Evolutionary conservation across 2,329 filamentous ascomycete genomes (phyloP), one percentile per base, ranked within the genome.

Genomic region (Epichloe typhina): DNA sequence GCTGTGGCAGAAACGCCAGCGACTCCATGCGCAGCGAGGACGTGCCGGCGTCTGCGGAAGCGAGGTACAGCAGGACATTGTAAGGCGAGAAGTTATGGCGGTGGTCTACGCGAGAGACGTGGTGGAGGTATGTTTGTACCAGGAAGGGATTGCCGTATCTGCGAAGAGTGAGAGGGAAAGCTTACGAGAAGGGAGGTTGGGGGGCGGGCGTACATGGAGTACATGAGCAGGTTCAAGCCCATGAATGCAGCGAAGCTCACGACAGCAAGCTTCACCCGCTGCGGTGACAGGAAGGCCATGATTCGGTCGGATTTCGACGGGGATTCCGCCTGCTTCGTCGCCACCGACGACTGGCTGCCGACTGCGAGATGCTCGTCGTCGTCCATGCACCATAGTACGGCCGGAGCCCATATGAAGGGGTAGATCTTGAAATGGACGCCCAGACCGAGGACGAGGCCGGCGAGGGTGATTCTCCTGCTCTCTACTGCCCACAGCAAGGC

Each of bases 371-470:
- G 66, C 55, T 76, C 74, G 3, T 69, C 74, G 3, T 69, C 69
- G 57, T 87, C 85, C 70, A 91, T 80, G 84, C 84, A 90, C 83
- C 84, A 89, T 5, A 88, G 66, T 41, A 93, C 83, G 3, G 84
- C 82, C 0, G 83, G 80, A 2, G 87, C 91, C 66, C 98, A 98
- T 53, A 98, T 88, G 66, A 97, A 95, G 0, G 93, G 93, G 61
- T 98, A 98, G 54, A 98, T 97, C 74, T 98, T 98, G 70, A 98
- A 94, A 69, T 98, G 93, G 26, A 97, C 90, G 1, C 81, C 81
- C 31, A 95, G 69, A 0, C 93, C 93, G 3, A 98, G 72, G 33
- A 97, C 66, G 3, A 82, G 56, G 0, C 87, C 91, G 0, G 89
- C 85, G 8, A 94, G 63, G 1, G 68, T 61, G 17, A 85, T 70